Conservation (phyloP, 768 basidiomycete genomes). For the Tricholoma sp. region DNA sequence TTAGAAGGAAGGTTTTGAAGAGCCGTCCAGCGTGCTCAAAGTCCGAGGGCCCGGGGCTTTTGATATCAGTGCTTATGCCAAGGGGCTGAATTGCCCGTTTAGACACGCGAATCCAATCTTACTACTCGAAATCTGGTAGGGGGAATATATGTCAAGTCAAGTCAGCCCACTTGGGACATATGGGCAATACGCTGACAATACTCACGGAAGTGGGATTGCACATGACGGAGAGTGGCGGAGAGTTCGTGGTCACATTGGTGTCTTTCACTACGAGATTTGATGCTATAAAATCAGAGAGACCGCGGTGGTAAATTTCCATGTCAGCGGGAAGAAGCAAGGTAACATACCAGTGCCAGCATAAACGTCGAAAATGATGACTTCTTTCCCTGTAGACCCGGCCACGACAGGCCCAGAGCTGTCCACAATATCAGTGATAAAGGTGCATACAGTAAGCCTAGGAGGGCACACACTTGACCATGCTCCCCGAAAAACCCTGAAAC, state of each 20-base stretch:
- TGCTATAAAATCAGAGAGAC: constrained; percentile 23
- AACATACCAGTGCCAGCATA: constrained; percentile 48
- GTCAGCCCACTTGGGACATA: no score
- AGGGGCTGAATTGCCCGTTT: no score
- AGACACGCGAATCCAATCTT: no score
- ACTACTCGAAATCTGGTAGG: no score
- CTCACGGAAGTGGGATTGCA: no score
- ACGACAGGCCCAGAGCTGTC: not conserved
- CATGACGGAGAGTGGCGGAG: constrained; percentile 15
- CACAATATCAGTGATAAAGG: not conserved
- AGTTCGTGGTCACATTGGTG: constrained; percentile 42
- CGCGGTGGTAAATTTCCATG: not conserved
- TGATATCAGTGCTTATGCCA: no score
- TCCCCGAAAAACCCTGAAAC: constrained; percentile 51
- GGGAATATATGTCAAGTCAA: no score
- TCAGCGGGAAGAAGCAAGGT: not conserved
- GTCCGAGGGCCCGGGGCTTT: no score
- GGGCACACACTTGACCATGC: constrained; percentile 39
- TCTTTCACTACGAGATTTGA: constrained; percentile 45
- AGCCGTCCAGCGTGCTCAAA: no score
- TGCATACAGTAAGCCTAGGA: not conserved
- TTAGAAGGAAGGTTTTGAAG: no score
- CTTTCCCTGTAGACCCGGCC: constrained; percentile 46
- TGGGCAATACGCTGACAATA: no score
- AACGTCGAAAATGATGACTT: constrained; percentile 55